phyloP scores from a whole-genome alignment of 306 rosid species.

The Cucurbita argyrosperma region DNA sequence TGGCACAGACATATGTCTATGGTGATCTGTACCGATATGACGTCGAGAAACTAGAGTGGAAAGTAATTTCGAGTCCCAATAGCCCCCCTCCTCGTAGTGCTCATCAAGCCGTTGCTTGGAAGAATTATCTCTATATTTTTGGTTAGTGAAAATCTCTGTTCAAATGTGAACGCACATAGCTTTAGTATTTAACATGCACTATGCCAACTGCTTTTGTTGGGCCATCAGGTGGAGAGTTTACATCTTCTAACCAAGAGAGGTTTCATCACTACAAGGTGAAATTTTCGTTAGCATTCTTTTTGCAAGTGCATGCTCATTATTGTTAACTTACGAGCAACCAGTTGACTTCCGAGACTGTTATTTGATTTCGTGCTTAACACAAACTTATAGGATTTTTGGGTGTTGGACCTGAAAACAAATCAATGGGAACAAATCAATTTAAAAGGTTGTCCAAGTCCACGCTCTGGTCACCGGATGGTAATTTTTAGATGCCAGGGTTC shows the following conservation, averaged over 20 bases:
- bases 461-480: conserved; percentile 99
- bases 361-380: conserved; percentile 6
- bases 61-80: conserved; percentile 74
- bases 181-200: neutral
- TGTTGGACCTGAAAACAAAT: conserved; percentile 82
- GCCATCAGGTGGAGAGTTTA: conserved; percentile 76
- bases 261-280: conserved; percentile 96
- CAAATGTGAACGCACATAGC: neutral
- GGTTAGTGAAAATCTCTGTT: conserved; percentile 27
- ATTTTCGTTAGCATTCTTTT: neutral
- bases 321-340: neutral
- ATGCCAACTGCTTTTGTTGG: neutral
- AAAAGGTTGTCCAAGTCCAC: conserved; percentile 90
- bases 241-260: conserved; percentile 96
- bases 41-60: conserved; percentile 89
- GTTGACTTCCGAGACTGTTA: conserved; percentile 10
- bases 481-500: conserved; percentile 5
- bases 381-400: conserved; percentile 73
- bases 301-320: conserved; percentile 1
- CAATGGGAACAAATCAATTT: conserved; percentile 94
- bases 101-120: conserved; percentile 95
- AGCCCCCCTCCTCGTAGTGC: conserved; percentile 99
- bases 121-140: conserved; percentile 74
- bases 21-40: conserved; percentile 81
- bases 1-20: conserved; percentile 64